Percentiles rank a stretch among this genome's conserved stretches.
phyloP scores from a whole-genome alignment of 495 filamentous ascomycete species.

The Tuber umbilicatum region DNA sequence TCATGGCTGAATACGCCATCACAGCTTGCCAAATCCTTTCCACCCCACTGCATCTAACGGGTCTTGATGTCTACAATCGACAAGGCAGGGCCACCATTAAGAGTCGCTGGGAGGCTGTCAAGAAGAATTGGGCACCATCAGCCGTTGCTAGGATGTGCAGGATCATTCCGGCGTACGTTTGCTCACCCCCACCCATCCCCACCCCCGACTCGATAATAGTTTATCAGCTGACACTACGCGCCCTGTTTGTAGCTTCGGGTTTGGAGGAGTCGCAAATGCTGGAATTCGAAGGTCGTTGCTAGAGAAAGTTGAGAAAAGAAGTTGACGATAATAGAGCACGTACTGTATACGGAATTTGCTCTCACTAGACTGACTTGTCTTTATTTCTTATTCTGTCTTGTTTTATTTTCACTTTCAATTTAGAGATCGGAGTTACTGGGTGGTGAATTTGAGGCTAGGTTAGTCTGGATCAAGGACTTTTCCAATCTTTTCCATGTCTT shows the following conservation, averaged over 20 bases:
- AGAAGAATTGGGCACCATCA: conserved; percentile 70
- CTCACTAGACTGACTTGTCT: neutral
- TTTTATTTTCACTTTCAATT: conserved; percentile 3
- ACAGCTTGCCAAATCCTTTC: conserved; percentile 62
- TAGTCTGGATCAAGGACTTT: neutral
- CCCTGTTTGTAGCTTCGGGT: conserved; percentile 55
- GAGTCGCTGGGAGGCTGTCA: conserved; percentile 58
- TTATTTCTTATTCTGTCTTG: neutral
- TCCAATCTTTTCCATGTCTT: neutral
- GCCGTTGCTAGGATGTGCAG: conserved; percentile 75
- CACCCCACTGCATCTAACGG: conserved; percentile 82
- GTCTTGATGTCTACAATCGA: conserved; percentile 84
- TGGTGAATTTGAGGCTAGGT: neutral
- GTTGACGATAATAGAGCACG: neutral
- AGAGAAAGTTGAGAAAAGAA: conserved; percentile 46
- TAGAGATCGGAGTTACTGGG: conserved; percentile 4
- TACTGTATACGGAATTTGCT: neutral
- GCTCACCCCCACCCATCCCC: neutral
- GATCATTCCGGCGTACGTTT: conserved; percentile 68
- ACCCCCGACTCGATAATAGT: neutral
- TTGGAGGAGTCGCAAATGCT: conserved; percentile 83
- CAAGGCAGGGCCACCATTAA: conserved; percentile 46
- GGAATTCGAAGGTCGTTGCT: conserved; percentile 59
- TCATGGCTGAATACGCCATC: neutral
- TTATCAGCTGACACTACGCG: conserved; percentile 5